A percentile compares a stretch with the other conserved stretches of the same genome.
These are phyloP conservation scores for Aureobasidium melanogenum DNA, from an alignment of 2,329 filamentous ascomycete species.

Conservation along the genomic window DNA sequence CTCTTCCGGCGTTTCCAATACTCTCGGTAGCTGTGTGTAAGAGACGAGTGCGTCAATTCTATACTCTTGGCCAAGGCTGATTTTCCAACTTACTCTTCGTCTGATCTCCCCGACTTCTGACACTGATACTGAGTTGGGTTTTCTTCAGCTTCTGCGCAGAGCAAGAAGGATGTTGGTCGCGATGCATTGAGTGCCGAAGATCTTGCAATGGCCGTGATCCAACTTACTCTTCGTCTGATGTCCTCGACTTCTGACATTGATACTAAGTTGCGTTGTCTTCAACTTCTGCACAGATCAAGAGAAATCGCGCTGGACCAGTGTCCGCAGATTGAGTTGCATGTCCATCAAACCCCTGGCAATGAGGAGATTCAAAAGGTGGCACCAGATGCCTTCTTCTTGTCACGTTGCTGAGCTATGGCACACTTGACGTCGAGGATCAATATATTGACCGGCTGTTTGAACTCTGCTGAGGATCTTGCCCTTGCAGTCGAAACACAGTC, in stretches of 20 bases:
- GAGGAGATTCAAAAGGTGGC: neutral
- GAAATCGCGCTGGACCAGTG: slow-evolving; percentile 44
- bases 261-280: slow-evolving; percentile 7
- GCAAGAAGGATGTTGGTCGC: slow-evolving; percentile 38
- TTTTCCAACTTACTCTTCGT: slow-evolving; percentile 36
- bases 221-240: slow-evolving; percentile 27
- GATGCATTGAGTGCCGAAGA: no score
- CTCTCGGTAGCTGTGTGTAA: no score
- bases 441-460: slow-evolving; percentile 16
- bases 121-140: neutral
- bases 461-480: slow-evolving; percentile 15
- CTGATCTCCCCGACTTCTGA: slow-evolving; percentile 17
- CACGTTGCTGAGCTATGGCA: slow-evolving; percentile 47
- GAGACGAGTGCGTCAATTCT: no score
- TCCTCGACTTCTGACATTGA: slow-evolving; percentile 12
- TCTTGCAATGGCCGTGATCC: slow-evolving; percentile 48
- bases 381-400: slow-evolving; percentile 33
- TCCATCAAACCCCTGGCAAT: slow-evolving; percentile 28
- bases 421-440: slow-evolving; percentile 29
- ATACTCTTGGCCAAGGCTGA: no score
- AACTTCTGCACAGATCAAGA: slow-evolving; percentile 33
- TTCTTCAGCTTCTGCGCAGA: slow-evolving; percentile 25
- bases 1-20: no score
- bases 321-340: slow-evolving; percentile 36
- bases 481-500: slow-evolving; percentile 34